These are phyloP conservation scores for Penicillium simplicissimum DNA, from an alignment of 495 filamentous ascomycete genomes.

Conservation along the genomic window DNA sequence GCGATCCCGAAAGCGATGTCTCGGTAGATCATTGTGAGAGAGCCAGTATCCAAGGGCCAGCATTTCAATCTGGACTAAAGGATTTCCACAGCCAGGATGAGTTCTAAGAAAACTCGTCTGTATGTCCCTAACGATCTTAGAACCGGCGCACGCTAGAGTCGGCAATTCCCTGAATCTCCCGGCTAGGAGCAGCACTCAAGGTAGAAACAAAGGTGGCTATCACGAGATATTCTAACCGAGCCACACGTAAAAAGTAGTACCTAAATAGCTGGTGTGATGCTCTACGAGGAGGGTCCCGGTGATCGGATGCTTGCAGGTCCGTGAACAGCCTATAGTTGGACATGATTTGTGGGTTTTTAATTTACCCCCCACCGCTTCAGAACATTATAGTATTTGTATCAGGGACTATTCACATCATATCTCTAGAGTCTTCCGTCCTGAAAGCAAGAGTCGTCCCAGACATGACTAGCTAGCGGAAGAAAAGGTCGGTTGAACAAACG, in stretches of 20 bases:
- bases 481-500: no score
- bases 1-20: neutral
- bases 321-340: neutral
- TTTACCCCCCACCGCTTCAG: no score
- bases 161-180: neutral
- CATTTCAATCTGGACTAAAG: neutral
- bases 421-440: no score
- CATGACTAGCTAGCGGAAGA: no score
- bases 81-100: neutral
- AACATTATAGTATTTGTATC: no score
- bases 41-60: neutral
- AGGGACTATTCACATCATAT: no score
- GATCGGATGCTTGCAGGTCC: neutral
- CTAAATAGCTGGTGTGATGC: neutral
- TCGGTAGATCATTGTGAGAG: neutral
- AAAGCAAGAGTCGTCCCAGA: no score
- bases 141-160: neutral
- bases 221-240: neutral
- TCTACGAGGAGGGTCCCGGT: neutral
- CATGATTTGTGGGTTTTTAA: no score
- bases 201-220: neutral
- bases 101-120: no score
- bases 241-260: neutral
- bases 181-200: neutral
- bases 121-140: neutral